Conservation (phyloP, 2,329 filamentous ascomycete species). For the Capronia americana region DNA sequence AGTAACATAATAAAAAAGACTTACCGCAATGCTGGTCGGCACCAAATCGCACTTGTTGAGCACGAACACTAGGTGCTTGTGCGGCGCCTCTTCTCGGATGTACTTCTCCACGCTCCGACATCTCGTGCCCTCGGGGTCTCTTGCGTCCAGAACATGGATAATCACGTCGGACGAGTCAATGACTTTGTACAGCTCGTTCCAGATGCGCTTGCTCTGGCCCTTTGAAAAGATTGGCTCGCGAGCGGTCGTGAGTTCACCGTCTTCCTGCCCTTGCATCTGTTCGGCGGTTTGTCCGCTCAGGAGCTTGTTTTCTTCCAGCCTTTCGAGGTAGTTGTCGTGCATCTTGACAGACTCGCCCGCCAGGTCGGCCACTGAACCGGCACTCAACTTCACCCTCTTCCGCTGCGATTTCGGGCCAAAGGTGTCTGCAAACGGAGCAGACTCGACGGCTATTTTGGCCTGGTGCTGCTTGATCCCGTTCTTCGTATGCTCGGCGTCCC, state of each 20-base stretch:
- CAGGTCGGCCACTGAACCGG: conserved; percentile 80
- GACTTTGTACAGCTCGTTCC: conserved; percentile 96
- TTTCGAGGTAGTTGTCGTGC: conserved; percentile 80
- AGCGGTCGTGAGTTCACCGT: conserved; percentile 65
- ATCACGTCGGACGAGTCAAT: conserved; percentile 95
- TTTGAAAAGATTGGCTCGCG: conserved; percentile 89
- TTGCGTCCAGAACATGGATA: conserved; percentile 89
- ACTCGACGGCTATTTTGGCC: conserved; percentile 92
- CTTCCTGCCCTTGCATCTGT: conserved; percentile 54
- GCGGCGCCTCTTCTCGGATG: conserved; percentile 86
- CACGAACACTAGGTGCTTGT: conserved; percentile 92
- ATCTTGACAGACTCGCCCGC: conserved; percentile 79
- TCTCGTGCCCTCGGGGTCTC: conserved; percentile 86
- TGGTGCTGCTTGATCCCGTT: conserved; percentile 91
- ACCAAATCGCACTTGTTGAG: conserved; percentile 93
- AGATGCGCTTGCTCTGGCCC: conserved; percentile 92
- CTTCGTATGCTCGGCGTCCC: conserved; percentile 71
- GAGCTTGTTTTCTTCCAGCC: conserved; percentile 77
- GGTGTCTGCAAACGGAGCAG: conserved; percentile 81
- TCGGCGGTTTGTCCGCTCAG: conserved; percentile 69
- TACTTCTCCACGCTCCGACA: conserved; percentile 94
- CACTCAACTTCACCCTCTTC: conserved; percentile 88
- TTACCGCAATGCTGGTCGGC: conserved; percentile 91
- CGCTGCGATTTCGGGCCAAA: conserved; percentile 94
- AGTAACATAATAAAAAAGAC: conserved; percentile 53